Evolutionary conservation across 805 yeast species (phyloP).

Genomic region (Saccharomycopsis fibuligera): DNA sequence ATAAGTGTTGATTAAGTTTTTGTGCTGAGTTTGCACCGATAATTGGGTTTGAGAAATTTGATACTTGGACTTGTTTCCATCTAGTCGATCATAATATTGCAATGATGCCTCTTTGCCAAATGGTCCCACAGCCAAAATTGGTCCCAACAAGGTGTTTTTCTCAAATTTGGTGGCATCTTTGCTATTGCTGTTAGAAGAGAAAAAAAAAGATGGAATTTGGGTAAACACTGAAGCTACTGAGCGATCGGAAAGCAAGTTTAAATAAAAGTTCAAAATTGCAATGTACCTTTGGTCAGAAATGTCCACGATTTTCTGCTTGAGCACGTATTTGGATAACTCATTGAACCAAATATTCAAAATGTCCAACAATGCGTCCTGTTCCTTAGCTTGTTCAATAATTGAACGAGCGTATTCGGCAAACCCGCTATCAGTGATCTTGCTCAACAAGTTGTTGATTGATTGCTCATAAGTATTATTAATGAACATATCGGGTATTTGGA

Average conservation of each 20-base stretch:
- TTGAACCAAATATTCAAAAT: conserved; percentile 25
- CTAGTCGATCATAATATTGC: conserved; percentile 36
- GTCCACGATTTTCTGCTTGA: conserved; percentile 31
- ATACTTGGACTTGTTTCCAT: conserved; percentile 29
- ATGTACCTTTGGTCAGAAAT: conserved; percentile 47
- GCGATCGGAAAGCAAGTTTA: conserved; percentile 52
- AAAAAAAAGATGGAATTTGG: conserved; percentile 29
- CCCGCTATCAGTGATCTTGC: conserved; percentile 25
- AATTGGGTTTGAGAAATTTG: conserved; percentile 47
- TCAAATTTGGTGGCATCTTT: conserved; percentile 43
- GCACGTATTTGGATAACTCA: conserved; percentile 32
- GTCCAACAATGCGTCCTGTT: conserved; percentile 51
- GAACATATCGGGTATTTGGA: conserved; percentile 57
- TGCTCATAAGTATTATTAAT: conserved; percentile 24
- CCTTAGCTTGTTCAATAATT: conserved; percentile 50
- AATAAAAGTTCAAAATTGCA: conserved; percentile 48
- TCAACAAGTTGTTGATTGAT: conserved; percentile 23
- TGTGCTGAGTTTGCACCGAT: conserved; percentile 59
- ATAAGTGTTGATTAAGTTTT: conserved; percentile 45
- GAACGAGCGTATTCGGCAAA: conserved; percentile 46
- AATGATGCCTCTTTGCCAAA: conserved; percentile 43
- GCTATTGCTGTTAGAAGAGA: conserved; percentile 36
- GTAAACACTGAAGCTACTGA: conserved; percentile 56
- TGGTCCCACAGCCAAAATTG: conserved; percentile 71
- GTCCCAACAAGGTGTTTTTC: conserved; percentile 63